Evolutionary conservation across 1,139 yeast species (phyloP).

Genomic region (Arxiozyma bovina): DNA sequence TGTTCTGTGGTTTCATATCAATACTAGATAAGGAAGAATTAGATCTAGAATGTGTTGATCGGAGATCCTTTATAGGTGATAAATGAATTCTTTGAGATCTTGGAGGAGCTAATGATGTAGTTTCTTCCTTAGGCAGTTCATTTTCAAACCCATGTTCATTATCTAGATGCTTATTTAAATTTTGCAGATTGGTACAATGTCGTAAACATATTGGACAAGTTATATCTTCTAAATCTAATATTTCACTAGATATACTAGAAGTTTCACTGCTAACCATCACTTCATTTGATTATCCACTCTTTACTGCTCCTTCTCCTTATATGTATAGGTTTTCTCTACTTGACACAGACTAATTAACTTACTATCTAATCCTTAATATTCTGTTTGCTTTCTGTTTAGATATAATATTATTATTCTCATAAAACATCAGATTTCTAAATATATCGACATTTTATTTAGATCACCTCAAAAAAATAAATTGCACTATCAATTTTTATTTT

Average conservation of each 20-base stretch:
- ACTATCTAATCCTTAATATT: no score
- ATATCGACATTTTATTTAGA: no score
- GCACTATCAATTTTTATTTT: no score
- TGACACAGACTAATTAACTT: no score
- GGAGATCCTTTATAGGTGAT: not conserved
- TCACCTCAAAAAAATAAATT: no score
- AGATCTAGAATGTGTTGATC: not conserved
- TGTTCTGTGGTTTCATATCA: not conserved
- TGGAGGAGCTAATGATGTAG: not conserved
- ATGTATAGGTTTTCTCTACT: no score
- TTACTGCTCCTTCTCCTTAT: not conserved
- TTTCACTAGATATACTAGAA: constrained; percentile 1
- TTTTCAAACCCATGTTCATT: constrained; percentile 44
- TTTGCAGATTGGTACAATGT: constrained; percentile 46
- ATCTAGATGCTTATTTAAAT: constrained; percentile 66
- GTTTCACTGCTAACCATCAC: not conserved
- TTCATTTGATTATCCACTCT: not conserved
- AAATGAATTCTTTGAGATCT: not conserved
- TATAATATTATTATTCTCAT: no score
- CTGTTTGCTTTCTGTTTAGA: not conserved
- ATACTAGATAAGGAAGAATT: not conserved
- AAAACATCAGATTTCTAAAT: no score
- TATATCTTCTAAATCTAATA: constrained; percentile 1
- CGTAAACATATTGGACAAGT: constrained; percentile 68
- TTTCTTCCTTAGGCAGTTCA: not conserved